Evolutionary conservation across 371 early-diverging fungal genomes (phyloP), one percentile per base, ranked within the genome.

Genomic region (Apophysomyces variabilis): DNA sequence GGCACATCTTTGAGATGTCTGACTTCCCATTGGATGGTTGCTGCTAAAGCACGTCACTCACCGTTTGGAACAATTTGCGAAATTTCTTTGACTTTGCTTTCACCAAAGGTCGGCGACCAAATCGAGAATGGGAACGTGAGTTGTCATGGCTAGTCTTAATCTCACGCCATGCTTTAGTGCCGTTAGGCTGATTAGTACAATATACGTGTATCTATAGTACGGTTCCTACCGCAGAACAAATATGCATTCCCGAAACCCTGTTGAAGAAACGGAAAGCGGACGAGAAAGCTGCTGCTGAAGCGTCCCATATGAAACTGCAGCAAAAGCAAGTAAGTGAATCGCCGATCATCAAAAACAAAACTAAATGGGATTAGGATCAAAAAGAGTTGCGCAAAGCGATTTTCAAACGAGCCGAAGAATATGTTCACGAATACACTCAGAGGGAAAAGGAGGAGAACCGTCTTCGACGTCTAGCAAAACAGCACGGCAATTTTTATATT

Each of bases 381-480:
- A 46, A 61, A 39, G 13, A 50, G 21, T 21, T 50, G 54, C 54
- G 54, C 1, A 50, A 11, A 50, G 32, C 54, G 7, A 94, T 96
- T 84, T 96, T 96, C 90, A 96, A 96, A 88, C 94, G 96, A 63
- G 99, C 99, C 46, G 96, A 97, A 82, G 86, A 93, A 79, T 93
- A 98, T 83, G 90, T 93, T 67, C 91, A 93, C 82, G 98, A 99
- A 87, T 97, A 98, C 90, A 87, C 89, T 65, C 80, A 87, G 71
- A 84, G 83, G 70, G 97, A 97, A 87, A 83, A 88, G 44, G 90
- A 93, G 59, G 93, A 93, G 79, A 83, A 95, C 76, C 90, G 93
- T 67, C 85, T 94, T 65, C 83, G 85, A 68, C 93, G 98, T 78
- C 87, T 88, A 83, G 97, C 98, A 73, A 93, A 93, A 85, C 85